These are phyloP conservation scores for Cercospora sesami DNA, from an alignment of 2,329 filamentous ascomycete species.

Conservation along the genomic window DNA sequence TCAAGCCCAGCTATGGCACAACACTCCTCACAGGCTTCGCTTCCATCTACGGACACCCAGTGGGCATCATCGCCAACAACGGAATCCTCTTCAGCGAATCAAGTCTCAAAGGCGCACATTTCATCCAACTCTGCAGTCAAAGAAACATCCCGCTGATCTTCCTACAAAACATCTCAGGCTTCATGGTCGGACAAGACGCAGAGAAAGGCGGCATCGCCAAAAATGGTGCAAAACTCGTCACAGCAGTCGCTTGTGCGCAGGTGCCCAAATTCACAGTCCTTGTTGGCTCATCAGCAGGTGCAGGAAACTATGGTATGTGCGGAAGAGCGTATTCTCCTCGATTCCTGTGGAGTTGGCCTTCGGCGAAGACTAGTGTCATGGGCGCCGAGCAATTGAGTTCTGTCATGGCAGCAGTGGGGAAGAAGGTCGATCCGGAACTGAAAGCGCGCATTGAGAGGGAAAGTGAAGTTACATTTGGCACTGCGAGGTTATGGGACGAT, in stretches of 20 bases:
- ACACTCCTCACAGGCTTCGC: constrained; percentile 89
- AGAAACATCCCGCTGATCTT: constrained; percentile 88
- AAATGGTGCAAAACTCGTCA: constrained; percentile 95
- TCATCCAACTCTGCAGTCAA: constrained; percentile 91
- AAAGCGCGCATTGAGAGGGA: constrained; percentile 84
- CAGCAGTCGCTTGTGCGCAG: constrained; percentile 87
- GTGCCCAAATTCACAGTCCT: constrained; percentile 98
- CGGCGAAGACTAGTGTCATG: constrained; percentile 96
- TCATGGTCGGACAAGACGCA: constrained; percentile 94
- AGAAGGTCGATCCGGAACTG: constrained; percentile 75
- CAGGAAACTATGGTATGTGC: constrained; percentile 98
- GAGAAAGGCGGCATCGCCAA: constrained; percentile 96
- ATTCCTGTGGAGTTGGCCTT: constrained; percentile 96
- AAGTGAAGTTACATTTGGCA: constrained; percentile 85
- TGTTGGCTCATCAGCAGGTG: constrained; percentile 87
- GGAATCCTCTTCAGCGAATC: constrained; percentile 90
- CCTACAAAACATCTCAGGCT: constrained; percentile 93
- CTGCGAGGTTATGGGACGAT: constrained; percentile 80
- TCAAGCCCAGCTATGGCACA: constrained; percentile 86
- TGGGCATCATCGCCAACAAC: constrained; percentile 94
- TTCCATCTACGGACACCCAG: constrained; percentile 81
- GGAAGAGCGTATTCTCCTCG: constrained; percentile 88
- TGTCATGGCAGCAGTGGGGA: constrained; percentile 94
- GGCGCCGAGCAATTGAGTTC: constrained; percentile 85
- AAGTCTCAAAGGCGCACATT: constrained; percentile 91